phyloP scores from a whole-genome alignment of 192 early-diverging fungal genomes.

The Coemansia sp. region DNA sequence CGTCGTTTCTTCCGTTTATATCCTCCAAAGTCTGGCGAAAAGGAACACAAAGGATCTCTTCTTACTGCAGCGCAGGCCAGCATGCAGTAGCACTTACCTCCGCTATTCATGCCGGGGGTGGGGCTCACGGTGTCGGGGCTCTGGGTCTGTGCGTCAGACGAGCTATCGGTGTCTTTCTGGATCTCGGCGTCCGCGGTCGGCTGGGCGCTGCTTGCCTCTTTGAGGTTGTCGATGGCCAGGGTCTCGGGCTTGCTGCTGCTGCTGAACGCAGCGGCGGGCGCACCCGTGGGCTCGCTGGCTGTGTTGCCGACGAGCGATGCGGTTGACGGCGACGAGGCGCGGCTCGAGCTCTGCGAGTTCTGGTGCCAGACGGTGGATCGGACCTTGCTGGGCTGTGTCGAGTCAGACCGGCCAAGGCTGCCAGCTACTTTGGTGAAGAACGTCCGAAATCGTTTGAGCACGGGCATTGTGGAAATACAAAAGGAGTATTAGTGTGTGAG shows the following conservation, averaged over 20 bases:
- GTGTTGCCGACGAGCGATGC: conserved; percentile 11
- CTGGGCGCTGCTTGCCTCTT: conserved; percentile 6
- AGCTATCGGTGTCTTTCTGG: background rate
- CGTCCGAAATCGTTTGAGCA: conserved; percentile 29
- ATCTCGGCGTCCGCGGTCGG: background rate
- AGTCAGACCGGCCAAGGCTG: conserved; percentile 38
- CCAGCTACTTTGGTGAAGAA: conserved; percentile 46
- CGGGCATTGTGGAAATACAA: conserved; percentile 33
- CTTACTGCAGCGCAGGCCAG: too few species aligned
- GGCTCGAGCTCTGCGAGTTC: conserved; percentile 33
- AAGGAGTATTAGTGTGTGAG: too few species aligned
- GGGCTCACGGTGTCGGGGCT: background rate
- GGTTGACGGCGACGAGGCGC: conserved; percentile 24
- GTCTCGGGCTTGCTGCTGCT: conserved; percentile 7
- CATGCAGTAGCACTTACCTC: background rate
- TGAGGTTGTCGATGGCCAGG: conserved; percentile 3
- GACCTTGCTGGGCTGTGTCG: conserved; percentile 32
- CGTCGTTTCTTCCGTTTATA: too few species aligned
- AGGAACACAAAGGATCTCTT: too few species aligned
- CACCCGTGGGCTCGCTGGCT: conserved; percentile 1
- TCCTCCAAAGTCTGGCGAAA: too few species aligned
- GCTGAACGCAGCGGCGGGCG: background rate
- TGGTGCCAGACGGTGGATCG: conserved; percentile 32
- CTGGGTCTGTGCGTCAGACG: too few species aligned
- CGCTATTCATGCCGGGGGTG: background rate